phyloP scores from a whole-genome alignment of 1,284 basidiomycete genomes.

The Cutaneotrichosporon sp. region DNA sequence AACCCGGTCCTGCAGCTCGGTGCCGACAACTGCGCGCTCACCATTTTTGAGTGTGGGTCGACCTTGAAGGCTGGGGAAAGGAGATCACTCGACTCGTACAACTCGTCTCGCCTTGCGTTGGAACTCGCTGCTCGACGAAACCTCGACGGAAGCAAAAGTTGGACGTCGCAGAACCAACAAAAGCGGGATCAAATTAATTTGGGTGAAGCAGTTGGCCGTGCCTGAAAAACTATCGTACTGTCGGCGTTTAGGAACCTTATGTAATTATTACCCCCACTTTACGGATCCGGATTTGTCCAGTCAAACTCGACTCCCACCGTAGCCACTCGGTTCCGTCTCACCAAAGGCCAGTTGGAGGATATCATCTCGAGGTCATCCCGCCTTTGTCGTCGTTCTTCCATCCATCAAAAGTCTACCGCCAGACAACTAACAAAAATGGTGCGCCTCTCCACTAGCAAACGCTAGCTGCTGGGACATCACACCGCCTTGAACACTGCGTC shows the following conservation, averaged over 20 bases:
- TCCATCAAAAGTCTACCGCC: constrained; percentile 13
- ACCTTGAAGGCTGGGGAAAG: constrained; percentile 16
- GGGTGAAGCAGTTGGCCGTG: neutral
- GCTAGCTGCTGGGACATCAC: constrained; percentile 21
- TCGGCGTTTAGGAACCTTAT: constrained; percentile 1
- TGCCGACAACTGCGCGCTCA: constrained; percentile 4
- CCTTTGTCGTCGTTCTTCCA: constrained; percentile 1
- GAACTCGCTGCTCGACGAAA: neutral
- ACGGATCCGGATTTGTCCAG: neutral
- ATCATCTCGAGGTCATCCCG: neutral
- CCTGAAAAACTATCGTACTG: neutral
- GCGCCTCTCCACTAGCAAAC: constrained; percentile 12
- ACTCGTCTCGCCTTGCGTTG: too few species aligned
- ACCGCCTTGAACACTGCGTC: constrained; percentile 12
- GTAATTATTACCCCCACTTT: neutral
- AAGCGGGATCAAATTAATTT: neutral
- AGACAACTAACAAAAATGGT: constrained; percentile 18
- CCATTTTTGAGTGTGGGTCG: constrained; percentile 17
- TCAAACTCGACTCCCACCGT: neutral
- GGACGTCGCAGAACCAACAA: too few species aligned
- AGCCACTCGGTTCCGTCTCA: neutral
- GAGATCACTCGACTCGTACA: neutral
- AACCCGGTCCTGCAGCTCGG: too few species aligned
- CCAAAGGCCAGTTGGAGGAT: too few species aligned
- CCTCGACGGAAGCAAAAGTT: neutral